A percentile compares a stretch with the other conserved stretches of the same genome.
Conservation (phyloP, 148 eudicot species). For the Camellia granthamiana region DNA sequence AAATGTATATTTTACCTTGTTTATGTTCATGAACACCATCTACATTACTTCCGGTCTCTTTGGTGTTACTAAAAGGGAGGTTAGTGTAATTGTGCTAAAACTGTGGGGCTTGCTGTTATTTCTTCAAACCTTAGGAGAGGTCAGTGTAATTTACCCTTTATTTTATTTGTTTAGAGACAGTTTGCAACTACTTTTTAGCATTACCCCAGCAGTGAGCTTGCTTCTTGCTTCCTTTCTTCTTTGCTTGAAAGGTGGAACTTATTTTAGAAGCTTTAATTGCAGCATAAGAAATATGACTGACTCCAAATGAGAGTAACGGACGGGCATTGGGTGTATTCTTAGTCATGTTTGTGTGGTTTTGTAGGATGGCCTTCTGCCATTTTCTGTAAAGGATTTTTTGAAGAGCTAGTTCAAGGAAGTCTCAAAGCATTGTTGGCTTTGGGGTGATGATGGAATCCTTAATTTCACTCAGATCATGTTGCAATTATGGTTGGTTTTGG, state of each 20-base stretch:
- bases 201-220: background rate
- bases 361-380: slow-evolving; percentile 52
- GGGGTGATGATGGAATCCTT: background rate
- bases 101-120: too few species aligned
- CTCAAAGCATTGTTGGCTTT: slow-evolving; percentile 3
- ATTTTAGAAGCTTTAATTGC: background rate
- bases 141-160: background rate
- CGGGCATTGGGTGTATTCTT: background rate
- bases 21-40: too few species aligned
- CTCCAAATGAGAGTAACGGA: background rate
- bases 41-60: too few species aligned
- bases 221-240: too few species aligned
- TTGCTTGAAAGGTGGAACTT: background rate
- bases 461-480: background rate
- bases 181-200: background rate
- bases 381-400: slow-evolving; percentile 66
- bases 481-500: background rate
- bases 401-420: slow-evolving; percentile 36
- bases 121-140: too few species aligned
- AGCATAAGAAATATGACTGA: background rate
- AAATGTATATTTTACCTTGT: too few species aligned
- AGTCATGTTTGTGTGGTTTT: slow-evolving; percentile 17
- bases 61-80: too few species aligned
- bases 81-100: too few species aligned
- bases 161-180: background rate